These are phyloP conservation scores for Paramecium sonneborni DNA, from an alignment of 73 alveolate genomes.

Conservation along the genomic window DNA sequence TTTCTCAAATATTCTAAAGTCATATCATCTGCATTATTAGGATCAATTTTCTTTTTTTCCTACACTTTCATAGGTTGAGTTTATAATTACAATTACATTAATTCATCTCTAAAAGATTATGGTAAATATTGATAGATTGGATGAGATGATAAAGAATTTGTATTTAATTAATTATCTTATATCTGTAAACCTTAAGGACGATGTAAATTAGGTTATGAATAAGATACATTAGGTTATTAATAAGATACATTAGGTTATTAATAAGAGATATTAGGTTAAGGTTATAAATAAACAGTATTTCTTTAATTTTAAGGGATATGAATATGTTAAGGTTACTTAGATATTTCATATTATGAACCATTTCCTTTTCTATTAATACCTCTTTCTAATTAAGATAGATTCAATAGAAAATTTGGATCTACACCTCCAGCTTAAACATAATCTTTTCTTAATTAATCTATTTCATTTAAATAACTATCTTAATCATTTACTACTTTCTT, in stretches of 20 bases:
- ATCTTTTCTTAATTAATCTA: conserved; percentile 44
- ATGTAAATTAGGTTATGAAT: not conserved
- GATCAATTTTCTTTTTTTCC: not conserved
- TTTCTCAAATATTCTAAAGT: conserved; percentile 28
- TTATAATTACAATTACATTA: not conserved
- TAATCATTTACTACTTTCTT: not conserved
- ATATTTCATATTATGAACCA: not conserved
- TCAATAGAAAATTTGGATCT: conserved; percentile 47
- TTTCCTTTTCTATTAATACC: not conserved
- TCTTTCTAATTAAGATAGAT: conserved; percentile 10
- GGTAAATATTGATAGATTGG: conserved; percentile 44
- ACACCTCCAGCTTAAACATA: conserved; percentile 51
- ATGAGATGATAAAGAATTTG: not conserved
- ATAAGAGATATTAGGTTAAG: not conserved
- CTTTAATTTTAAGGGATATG: not conserved
- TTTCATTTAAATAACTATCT: conserved; percentile 7
- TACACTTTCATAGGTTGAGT: not conserved
- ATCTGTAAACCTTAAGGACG: not conserved
- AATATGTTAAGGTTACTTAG: too few relatives aligned
- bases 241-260: not conserved
- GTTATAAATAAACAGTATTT: not conserved
- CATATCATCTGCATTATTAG: conserved; percentile 46
- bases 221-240: not conserved
- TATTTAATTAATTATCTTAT: not conserved
- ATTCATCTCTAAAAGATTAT: conserved; percentile 18